Evolutionary conservation across 768 basidiomycete species (phyloP).

Genomic region (Hirschioporus abietinus): DNA sequence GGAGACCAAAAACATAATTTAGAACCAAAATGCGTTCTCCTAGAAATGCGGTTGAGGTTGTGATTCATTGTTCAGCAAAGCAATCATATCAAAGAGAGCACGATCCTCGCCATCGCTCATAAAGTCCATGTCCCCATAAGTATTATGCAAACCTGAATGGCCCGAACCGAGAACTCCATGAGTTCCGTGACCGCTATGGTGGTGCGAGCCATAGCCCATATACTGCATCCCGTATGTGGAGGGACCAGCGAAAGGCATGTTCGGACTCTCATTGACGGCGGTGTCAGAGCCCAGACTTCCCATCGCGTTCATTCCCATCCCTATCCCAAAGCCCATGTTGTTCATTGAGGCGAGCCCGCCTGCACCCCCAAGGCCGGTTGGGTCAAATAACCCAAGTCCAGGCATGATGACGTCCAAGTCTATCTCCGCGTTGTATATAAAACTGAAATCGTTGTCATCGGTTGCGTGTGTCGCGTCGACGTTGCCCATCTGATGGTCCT

Average conservation of each 20-base stretch:
- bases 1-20: background rate
- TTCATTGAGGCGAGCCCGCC: background rate
- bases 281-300: background rate
- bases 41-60: background rate
- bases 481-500: background rate
- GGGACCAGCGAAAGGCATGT: background rate
- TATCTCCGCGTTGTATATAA: background rate
- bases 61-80: background rate
- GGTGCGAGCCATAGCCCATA: background rate
- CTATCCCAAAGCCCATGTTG: background rate
- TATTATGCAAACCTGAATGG: background rate
- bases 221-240: background rate
- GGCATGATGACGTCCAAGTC: background rate
- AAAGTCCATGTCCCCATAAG: background rate
- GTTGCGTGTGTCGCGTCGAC: background rate
- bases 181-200: background rate
- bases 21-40: background rate
- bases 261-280: background rate
- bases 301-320: background rate
- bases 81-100: background rate
- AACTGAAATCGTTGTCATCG: background rate
- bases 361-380: background rate
- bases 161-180: background rate
- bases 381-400: background rate
- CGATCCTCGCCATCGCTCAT: background rate